phyloP scores from a whole-genome alignment of 106 monocot genomes.

The Agapanthus africanus region DNA sequence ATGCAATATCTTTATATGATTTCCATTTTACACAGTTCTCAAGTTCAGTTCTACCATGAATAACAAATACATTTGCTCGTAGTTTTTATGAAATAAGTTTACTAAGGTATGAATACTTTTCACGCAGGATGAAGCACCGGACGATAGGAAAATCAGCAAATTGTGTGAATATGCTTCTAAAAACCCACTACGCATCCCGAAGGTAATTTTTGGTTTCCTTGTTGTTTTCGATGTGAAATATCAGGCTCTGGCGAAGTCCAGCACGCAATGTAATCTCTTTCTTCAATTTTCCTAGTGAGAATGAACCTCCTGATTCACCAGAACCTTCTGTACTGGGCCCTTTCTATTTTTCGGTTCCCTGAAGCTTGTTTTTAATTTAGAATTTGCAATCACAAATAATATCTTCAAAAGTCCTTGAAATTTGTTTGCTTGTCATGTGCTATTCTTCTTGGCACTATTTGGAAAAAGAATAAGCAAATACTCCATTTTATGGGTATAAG shows the following conservation, averaged over 20 bases:
- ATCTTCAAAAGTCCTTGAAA: too few species aligned
- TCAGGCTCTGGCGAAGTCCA: not conserved
- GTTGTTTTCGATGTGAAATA: not conserved
- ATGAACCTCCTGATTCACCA: not conserved
- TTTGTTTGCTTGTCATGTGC: not conserved
- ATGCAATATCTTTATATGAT: not conserved
- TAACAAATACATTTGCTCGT: not conserved
- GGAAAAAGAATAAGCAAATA: not conserved
- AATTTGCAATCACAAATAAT: not conserved
- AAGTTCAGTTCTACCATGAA: not conserved
- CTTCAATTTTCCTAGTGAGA: not conserved
- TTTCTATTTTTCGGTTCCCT: not conserved
- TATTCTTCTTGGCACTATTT: not conserved
- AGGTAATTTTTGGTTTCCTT: conserved; percentile 36
- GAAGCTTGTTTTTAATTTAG: not conserved
- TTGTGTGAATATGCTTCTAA: conserved; percentile 92
- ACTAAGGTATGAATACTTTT: conserved; percentile 5
- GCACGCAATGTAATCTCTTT: not conserved
- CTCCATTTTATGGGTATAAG: not conserved
- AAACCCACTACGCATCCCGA: conserved; percentile 87
- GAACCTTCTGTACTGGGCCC: not conserved
- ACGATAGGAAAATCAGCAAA: conserved; percentile 89
- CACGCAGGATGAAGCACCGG: conserved; percentile 77
- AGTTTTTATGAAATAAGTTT: not conserved
- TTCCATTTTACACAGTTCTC: not conserved